Evolutionary conservation across 257 asterid species (phyloP).

Genomic region (Solanum peruvianum): DNA sequence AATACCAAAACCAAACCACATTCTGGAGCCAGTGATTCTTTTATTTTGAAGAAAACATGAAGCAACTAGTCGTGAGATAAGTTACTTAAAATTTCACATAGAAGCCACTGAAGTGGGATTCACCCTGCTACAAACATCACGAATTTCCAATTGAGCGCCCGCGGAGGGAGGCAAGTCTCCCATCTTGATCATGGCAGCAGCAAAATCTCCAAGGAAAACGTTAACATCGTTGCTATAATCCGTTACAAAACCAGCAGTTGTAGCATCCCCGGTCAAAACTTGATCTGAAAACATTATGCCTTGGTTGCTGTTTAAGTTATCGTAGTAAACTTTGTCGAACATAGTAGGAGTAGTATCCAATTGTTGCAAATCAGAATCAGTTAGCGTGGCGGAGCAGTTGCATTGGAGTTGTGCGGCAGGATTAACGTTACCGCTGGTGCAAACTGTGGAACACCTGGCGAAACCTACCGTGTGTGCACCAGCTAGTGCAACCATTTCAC

Average conservation of each 20-base stretch:
- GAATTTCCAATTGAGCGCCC: not conserved
- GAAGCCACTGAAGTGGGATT: not conserved
- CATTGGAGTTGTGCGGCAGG: not conserved
- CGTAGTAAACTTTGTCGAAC: not conserved
- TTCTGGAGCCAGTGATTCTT: not conserved
- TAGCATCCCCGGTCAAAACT: not conserved
- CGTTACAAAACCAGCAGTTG: not conserved
- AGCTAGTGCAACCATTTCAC: slow-evolving; percentile 1
- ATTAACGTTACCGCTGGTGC: not conserved
- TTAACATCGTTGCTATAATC: not conserved
- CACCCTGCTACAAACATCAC: slow-evolving; percentile 5
- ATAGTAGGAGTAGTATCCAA: not conserved
- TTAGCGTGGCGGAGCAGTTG: not conserved
- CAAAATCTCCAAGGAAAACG: not conserved
- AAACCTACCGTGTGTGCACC: slow-evolving; percentile 3
- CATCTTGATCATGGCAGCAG: slow-evolving; percentile 7
- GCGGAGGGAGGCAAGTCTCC: not conserved
- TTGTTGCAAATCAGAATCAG: not conserved
- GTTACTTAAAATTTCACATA: not conserved
- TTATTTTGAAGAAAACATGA: not conserved
- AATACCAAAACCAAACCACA: not conserved
- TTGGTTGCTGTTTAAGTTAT: not conserved
- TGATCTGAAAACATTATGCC: slow-evolving; percentile 1
- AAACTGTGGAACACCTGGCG: not conserved
- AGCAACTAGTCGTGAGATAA: not conserved